A percentile compares a stretch with the other conserved stretches of the same genome.
phyloP scores from a whole-genome alignment of 1,139 yeast species.

The Suhomyces ambrosiae region DNA sequence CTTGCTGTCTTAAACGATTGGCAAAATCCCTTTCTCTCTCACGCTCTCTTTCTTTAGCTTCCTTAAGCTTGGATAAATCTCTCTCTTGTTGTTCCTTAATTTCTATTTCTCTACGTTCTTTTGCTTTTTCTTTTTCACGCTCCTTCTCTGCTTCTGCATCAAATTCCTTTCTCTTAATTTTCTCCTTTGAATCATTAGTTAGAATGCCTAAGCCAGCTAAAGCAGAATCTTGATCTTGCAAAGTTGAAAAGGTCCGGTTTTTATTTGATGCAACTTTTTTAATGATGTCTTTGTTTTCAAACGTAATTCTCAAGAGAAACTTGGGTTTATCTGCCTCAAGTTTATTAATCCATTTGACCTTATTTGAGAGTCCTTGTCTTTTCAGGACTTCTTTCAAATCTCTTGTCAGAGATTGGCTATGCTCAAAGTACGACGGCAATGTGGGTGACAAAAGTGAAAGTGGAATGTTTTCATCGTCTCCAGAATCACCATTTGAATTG shows the following conservation, averaged over 20 bases:
- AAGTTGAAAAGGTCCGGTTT: constrained; percentile 1
- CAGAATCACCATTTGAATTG: constrained; percentile 11
- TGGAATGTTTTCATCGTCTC: constrained; percentile 26
- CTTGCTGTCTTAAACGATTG: constrained; percentile 11
- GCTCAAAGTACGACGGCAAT: constrained; percentile 33
- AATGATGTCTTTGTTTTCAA: constrained; percentile 14
- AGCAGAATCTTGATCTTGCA: constrained; percentile 3
- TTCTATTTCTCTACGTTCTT: constrained; percentile 7
- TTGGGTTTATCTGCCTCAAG: constrained; percentile 30
- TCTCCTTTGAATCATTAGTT: constrained; percentile 10
- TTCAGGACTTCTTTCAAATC: constrained; percentile 2
- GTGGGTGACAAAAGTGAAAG: constrained; percentile 40
- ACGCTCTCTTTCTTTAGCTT: constrained; percentile 6
- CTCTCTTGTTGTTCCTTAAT: constrained; percentile 5
- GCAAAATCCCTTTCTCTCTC: constrained; percentile 7
- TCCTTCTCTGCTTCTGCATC: constrained; percentile 2
- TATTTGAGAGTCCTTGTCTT: constrained; percentile 4
- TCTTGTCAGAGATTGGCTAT: not conserved
- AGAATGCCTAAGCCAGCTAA: constrained; percentile 29
- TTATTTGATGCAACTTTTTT: not conserved
- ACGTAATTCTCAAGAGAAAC: constrained; percentile 33
- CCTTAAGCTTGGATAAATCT: not conserved
- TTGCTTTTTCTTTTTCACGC: constrained; percentile 1
- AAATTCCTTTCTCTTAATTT: constrained; percentile 2
- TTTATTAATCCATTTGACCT: constrained; percentile 39